phyloP scores from a whole-genome alignment of 306 rosid species.

The Inga laurina region DNA sequence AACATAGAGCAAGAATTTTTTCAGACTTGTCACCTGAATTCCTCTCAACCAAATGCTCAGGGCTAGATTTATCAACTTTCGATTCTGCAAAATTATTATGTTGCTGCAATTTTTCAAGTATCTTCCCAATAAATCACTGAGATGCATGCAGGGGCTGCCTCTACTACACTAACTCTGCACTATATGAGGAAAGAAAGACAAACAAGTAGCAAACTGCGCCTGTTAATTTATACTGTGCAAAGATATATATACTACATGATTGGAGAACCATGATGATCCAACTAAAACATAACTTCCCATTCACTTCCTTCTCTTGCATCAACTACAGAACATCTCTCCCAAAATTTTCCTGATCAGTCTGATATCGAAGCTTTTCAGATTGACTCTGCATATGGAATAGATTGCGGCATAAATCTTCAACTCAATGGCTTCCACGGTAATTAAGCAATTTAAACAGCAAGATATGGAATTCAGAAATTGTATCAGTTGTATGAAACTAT shows the following conservation, averaged over 20 bases:
- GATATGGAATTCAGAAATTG: not conserved
- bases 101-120: constrained; percentile 29
- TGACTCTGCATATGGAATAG: constrained; percentile 41
- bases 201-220: constrained; percentile 41
- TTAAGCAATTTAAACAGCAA: not conserved
- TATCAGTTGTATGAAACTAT: not conserved
- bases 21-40: constrained; percentile 47
- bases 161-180: constrained; percentile 50
- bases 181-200: constrained; percentile 36
- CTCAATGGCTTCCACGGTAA: not conserved
- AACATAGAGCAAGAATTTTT: constrained; percentile 42
- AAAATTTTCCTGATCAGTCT: constrained; percentile 32
- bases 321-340: constrained; percentile 52
- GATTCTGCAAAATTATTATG: constrained; percentile 23
- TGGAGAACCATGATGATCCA: constrained; percentile 41
- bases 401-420: not conserved
- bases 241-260: constrained; percentile 36
- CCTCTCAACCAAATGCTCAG: constrained; percentile 36
- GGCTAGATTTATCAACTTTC: constrained; percentile 30
- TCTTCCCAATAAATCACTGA: constrained; percentile 27
- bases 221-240: constrained; percentile 41
- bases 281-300: constrained; percentile 28
- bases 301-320: constrained; percentile 21
- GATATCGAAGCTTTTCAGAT: constrained; percentile 39
- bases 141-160: constrained; percentile 37